These are phyloP conservation scores for Selaginella tamariscina DNA, from an alignment of 75 land plant genomes.

Conservation along the genomic window DNA sequence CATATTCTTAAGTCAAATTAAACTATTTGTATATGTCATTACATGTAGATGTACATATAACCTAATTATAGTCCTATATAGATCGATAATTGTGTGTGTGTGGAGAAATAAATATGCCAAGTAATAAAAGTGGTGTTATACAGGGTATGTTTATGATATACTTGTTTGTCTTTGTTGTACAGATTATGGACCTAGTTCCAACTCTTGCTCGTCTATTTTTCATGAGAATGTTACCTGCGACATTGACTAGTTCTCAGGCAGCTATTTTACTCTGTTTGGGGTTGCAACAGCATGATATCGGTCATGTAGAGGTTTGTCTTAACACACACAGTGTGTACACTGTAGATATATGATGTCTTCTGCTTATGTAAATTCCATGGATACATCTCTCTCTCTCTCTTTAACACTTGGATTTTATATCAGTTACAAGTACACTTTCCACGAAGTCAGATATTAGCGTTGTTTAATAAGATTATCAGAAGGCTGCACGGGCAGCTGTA, in stretches of 20 bases:
- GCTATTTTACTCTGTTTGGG: slow-evolving; percentile 74
- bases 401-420: background rate
- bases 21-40: no score
- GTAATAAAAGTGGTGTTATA: background rate
- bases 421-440: slow-evolving; percentile 57
- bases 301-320: slow-evolving; percentile 57
- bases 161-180: slow-evolving; percentile 10
- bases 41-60: no score
- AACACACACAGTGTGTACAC: no score
- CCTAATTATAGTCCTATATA: no score
- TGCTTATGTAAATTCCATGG: background rate
- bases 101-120: background rate
- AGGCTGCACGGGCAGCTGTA: slow-evolving; percentile 59
- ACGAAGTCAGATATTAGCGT: slow-evolving; percentile 55
- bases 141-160: background rate
- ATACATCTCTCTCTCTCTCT: no score
- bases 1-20: no score
- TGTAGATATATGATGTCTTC: no score
- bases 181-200: slow-evolving; percentile 69
- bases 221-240: slow-evolving; percentile 52
- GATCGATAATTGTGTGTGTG: background rate
- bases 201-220: slow-evolving; percentile 56
- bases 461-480: slow-evolving; percentile 54
- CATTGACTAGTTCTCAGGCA: slow-evolving; percentile 60
- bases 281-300: slow-evolving; percentile 51